Base-by-base conservation (phyloP, 2,329 filamentous ascomycete species). In the Fusarium irregulare region DNA sequence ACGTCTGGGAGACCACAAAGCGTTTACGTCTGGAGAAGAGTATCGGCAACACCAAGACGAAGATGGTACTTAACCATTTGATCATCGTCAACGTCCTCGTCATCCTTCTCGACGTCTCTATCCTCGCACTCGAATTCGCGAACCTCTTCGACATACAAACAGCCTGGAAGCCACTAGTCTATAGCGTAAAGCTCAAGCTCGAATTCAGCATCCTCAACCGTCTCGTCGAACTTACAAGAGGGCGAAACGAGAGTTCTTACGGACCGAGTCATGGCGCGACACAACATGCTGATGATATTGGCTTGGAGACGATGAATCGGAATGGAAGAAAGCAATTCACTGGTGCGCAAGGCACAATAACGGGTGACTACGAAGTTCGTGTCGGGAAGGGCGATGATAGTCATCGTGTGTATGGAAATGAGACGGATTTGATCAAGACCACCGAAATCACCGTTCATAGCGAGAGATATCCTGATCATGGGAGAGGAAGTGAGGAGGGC, bases 1-100 rank as follows among this genome's bases (percentile, higher is more conserved):
- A 87, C 68, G 86, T 88, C 47, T 80, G 78, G 75, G 84, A 87
- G 54, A 86, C 86, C 0, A 76, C 82, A 45, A 82, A 81, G 21
- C 81, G 87, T 47, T 76, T 88, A 16, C 80, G 79, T 13, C 68
- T 83, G 8, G 81, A 85, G 54, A 79, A 80, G 9, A 68, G 67
- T 6, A 45, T 76, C 3, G 66, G 66, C 20, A 72, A 64, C 23
- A 56, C 45, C 2, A 66, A 57, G 14, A 68, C 70, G 0, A 68
- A 66, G 2, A 54, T 54, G 6, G 64, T 77, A 5, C 49, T 75
- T 23, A 69, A 78, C 49, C 81, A 84, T 55, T 73, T 85, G 2
- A 79, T 84, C n/a, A 76, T 76, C 4, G 81, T 84, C 28, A 84
- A 85, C 60, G 66, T 82, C 12, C 49, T 80, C 4, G 80, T 84